Evolutionary conservation across 345 rosid genomes (phyloP).

Genomic region (Zanthoxylum bungeanum): DNA sequence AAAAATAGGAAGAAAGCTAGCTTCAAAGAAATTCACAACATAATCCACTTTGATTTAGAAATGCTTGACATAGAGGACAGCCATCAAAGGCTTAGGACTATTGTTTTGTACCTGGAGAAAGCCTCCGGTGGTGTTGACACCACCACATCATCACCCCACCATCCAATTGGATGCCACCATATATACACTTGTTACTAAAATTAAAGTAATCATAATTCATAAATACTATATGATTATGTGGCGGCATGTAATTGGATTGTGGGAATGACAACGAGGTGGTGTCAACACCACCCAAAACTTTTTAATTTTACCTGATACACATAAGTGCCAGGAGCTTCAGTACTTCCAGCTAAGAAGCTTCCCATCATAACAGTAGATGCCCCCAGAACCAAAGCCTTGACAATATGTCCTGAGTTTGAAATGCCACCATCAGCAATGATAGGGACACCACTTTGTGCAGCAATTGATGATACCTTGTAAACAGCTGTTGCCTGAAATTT

Average conservation of each 20-base stretch:
- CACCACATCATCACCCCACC: no score
- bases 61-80: neutral
- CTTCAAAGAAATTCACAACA: neutral
- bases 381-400: conserved; percentile 80
- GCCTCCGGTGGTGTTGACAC: no score
- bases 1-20: neutral
- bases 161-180: no score
- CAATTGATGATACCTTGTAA: conserved; percentile 79
- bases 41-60: no score
- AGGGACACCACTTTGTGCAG: conserved; percentile 71
- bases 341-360: conserved; percentile 89
- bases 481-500: conserved; percentile 84
- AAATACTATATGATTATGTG: no score
- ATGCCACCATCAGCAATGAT: conserved; percentile 98
- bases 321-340: conserved; percentile 82
- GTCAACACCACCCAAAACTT: no score
- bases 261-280: no score
- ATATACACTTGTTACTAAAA: no score
- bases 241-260: no score
- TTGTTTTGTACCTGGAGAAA: no score
- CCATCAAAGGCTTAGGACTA: neutral
- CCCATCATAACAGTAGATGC: conserved; percentile 99
- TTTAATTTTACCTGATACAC: conserved; percentile 69
- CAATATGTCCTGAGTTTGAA: conserved; percentile 92
- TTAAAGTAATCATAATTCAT: no score